Conservation (phyloP, 352 stramenopile species). For the Globisporangium perplexum region DNA sequence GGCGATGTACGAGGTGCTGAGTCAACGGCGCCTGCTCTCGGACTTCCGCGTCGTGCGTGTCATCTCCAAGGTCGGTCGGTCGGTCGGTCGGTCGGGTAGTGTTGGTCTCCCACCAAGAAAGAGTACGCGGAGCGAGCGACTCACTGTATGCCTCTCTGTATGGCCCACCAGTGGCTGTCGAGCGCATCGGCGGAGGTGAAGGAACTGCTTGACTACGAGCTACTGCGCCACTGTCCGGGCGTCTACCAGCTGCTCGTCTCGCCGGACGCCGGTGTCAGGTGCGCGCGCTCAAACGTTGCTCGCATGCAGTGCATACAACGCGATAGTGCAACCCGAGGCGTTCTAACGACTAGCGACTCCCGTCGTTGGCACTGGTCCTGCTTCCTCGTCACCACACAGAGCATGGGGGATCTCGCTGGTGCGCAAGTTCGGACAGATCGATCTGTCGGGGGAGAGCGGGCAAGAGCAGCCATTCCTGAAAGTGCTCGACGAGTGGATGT, state of each 20-base stretch:
- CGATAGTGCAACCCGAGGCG: background rate
- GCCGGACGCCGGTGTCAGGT: constrained; percentile 75
- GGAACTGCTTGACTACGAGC: constrained; percentile 32
- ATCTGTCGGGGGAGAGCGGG: constrained; percentile 40
- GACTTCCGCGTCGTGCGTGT: constrained; percentile 78
- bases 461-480: constrained; percentile 48
- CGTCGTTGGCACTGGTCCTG: no score
- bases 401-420: constrained; percentile 59
- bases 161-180: constrained; percentile 32
- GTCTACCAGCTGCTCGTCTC: constrained; percentile 75
- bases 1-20: constrained; percentile 77
- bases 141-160: constrained; percentile 5
- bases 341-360: background rate
- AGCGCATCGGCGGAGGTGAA: constrained; percentile 28
- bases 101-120: background rate
- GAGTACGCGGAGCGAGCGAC: no score
- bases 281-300: background rate
- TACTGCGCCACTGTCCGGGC: constrained; percentile 52
- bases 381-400: constrained; percentile 16
- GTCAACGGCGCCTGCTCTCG: constrained; percentile 63
- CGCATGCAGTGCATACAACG: no score
- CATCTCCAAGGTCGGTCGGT: constrained; percentile 34
- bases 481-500: constrained; percentile 87
- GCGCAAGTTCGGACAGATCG: constrained; percentile 46
- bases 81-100: background rate